A percentile compares a stretch with the other conserved stretches of the same genome.
Conservation (phyloP, 2,329 filamentous ascomycete species). For the Cladosporium austrohemisphaericum region DNA sequence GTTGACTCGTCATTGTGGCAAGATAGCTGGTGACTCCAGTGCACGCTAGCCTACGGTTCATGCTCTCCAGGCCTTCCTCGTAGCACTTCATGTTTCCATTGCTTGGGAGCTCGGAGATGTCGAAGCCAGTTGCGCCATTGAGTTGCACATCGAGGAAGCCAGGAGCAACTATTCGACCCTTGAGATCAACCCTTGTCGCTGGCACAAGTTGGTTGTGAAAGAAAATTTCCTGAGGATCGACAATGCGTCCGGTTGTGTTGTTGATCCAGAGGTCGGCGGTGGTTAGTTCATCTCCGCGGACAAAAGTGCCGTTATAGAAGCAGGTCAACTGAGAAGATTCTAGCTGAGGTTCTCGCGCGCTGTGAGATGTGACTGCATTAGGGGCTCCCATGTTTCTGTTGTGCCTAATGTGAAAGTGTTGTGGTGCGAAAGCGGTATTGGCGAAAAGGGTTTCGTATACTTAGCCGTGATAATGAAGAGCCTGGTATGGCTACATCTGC, state of each 20-base stretch:
- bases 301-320: not conserved
- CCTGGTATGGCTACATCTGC: too few species aligned
- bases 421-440: too few species aligned
- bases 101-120: slow-evolving; percentile 68
- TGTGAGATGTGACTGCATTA: not conserved
- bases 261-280: slow-evolving; percentile 1
- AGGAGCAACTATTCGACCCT: slow-evolving; percentile 39
- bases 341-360: not conserved
- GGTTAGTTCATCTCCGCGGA: not conserved
- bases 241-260: not conserved
- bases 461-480: too few species aligned
- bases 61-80: slow-evolving; percentile 46
- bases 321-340: not conserved
- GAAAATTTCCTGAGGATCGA: not conserved
- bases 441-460: too few species aligned
- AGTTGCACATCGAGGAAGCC: slow-evolving; percentile 84
- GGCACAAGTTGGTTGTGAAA: not conserved
- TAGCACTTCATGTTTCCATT: slow-evolving; percentile 54
- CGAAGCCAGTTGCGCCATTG: slow-evolving; percentile 84
- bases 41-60: slow-evolving; percentile 66
- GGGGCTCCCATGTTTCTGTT: not conserved
- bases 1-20: slow-evolving; percentile 76
- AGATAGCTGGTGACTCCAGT: slow-evolving; percentile 83
- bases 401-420: not conserved
- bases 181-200: slow-evolving; percentile 22